Evolutionary conservation across 2,329 filamentous ascomycete genomes (phyloP), one percentile per base, ranked within the genome.

Genomic region (Cladophialophora yegresii): DNA sequence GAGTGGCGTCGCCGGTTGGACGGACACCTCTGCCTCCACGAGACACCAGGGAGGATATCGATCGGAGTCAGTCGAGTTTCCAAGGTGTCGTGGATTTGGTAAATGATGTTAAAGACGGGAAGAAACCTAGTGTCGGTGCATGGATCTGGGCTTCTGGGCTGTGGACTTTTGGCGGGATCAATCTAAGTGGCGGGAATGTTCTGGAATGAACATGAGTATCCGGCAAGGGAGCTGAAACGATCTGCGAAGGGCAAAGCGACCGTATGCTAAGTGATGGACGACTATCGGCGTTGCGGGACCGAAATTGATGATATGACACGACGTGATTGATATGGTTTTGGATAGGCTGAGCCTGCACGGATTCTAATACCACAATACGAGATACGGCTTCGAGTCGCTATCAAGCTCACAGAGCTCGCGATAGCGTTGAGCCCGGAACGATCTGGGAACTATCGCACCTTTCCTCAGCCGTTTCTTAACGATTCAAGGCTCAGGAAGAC

Each of bases 1-100:
- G 79, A 4, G 79, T 85, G n/a, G 76, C 74, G 6, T 71, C 74
- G 30, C 72, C 80, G 0, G 76, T 80, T 6, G 83, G 82, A 10
- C 76, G 82, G 43, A 76, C 70, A 57, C 67, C 75, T 8, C 67
- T 76, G 6, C 74, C 75, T 4, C 57, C 67, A 9, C 66, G 68
- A 58, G 73, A 72, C 23, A 71, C 72, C 8, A 65, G 72, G 6
- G 71, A 70, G 20, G 75, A 71, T 51, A 69, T 68, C 8, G 32
- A 53, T 23, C 20, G 32, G n/a, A 75, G 73, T 60, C 73, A 66
- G 49, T 53, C 59, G 16, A 68, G 76, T 16, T 79, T 78, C 69
- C 74, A 73, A 67, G 76, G 74, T 6, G 70, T 80, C 22, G 72
- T 75, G 40, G 70, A 76, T 30, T 69, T 80, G n/a, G 76, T 75